Evolutionary conservation across 176 grass and related monocot species (phyloP), one percentile per base, ranked within the genome.

Genomic region (Musa schizocarpa): DNA sequence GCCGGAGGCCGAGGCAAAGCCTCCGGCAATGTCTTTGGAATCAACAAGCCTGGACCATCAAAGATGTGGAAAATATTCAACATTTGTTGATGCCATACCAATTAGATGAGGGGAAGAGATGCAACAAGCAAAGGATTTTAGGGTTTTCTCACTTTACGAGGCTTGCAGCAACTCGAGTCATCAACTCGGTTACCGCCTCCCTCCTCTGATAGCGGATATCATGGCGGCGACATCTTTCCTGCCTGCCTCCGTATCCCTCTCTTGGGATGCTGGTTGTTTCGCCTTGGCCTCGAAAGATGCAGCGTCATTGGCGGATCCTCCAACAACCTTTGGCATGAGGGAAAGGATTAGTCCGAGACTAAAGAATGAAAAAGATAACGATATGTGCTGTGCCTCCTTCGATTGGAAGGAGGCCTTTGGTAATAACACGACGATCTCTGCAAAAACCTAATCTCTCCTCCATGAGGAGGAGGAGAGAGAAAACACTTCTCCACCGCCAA

Each of bases 171-270:
- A 70, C 65, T 79, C 70, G 77, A 70, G 65, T 56, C 65, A 70
- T 79, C 48, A 79, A 79, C 53, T 69, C 77, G 14, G 77, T 54
- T 69, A 69, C 70, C 8, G 77, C 77, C 17, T 70, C 17, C 17
- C 23, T 24, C 23, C 23, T 78, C 77, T 1, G 77, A 57, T 20
- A 70, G 11, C 34, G 77, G 77, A 43, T 52, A 20, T 24, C 19
- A 69, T 16, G 63, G 50, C 8, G 19, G 52, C 9, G 52, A 51
- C 64, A 21, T 10, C 21, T 79, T 49, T 53, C 25, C 64, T 54
- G 64, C 23, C 51, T 70, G 64, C 23, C 51, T 70, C 27, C 9
- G 13, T 17, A 57, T 70, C 65, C 8, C 20, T 56, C 53, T 43
- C 25, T 57, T 56, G 3, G 14, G 77, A 17, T 34, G 52, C 52